Evolutionary conservation across 2,329 filamentous ascomycete genomes (phyloP).

Genomic region (Colletotrichum musicola): DNA sequence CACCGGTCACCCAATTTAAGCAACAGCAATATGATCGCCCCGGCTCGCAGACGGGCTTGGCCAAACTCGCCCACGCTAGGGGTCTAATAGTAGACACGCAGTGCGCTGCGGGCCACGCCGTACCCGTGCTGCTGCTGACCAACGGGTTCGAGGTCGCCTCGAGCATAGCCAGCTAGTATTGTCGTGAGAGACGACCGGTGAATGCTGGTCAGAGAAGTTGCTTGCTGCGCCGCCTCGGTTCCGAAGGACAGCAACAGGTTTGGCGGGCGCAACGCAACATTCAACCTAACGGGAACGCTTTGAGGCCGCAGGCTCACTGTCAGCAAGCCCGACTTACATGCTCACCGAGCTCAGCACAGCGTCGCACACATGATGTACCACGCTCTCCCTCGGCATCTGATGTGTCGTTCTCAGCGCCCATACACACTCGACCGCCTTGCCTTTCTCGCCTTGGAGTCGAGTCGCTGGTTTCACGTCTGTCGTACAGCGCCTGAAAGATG

Average conservation of each 20-base stretch:
- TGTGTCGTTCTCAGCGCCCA: conserved; percentile 6
- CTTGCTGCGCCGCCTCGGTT: conserved; percentile 1
- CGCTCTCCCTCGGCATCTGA: not conserved
- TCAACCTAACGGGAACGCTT: no score
- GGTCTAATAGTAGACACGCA: not conserved
- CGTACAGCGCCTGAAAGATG: conserved; percentile 22
- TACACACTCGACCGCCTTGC: not conserved
- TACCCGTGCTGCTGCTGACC: not conserved
- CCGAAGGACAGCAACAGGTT: not conserved
- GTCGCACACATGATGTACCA: not conserved
- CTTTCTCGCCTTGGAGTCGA: not conserved
- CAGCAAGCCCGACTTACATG: conserved; percentile 6
- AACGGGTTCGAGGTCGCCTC: not conserved
- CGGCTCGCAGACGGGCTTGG: conserved; percentile 7
- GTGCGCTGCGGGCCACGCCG: conserved; percentile 19
- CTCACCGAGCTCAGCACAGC: conserved; percentile 10
- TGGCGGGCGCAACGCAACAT: not conserved
- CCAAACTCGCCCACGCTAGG: conserved; percentile 15
- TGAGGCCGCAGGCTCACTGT: not conserved
- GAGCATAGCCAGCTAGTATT: no score
- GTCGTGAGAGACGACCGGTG: no score
- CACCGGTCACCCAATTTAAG: conserved; percentile 36
- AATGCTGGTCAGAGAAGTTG: no score
- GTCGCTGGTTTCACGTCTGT: not conserved
- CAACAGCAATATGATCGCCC: conserved; percentile 19